Base-by-base conservation (phyloP, 108 stramenopile species). In the Nitzschia palea region DNA sequence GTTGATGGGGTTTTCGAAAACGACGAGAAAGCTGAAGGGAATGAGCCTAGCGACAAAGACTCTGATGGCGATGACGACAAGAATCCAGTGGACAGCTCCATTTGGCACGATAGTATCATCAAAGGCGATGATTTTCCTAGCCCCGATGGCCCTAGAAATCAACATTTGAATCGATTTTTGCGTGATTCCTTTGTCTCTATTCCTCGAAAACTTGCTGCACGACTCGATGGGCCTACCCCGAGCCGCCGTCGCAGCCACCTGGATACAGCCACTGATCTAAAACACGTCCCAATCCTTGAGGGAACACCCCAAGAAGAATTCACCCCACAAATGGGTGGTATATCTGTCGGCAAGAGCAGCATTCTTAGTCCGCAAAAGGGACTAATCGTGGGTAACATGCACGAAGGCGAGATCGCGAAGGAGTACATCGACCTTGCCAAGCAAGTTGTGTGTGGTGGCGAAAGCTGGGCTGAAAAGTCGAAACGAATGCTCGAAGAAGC, bases 391-490 rank as follows among this genome's bases (percentile, higher is more conserved):
- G 81, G 84, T 17, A 50, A 61, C 31, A 55, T 68, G 33, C 60
- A 77, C 18, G 79, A 85, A 40, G 86, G 87, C 30, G 79, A 74
- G 18, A 86, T 94, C 23, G 86, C 81, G 50, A 68, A 77, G 29
- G 88, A 69, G 45, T 78, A 80, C 48, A 70, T 94, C 20, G 68
- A 84, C 29, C 68, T 85, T 17, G 90, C 93, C 44, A 91, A 87
- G 55, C 44, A 67, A 15, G 70, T 90, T 56, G 66, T 94, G 8
- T 84, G 86, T 65, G 82, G 87, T 15, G 90, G 91, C 30, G 91
- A 89, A 62, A 80, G 71, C n/a, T 93, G 89, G 87, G 79, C 84
- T 15, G 92, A 92, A 59, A 91, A 91, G 64, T 89, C 87, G 55
- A 78, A 79, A n/a, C 75, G 86, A 1, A 90, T 95, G 85, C 62